These are phyloP conservation scores for Moelleriella libera DNA, from an alignment of 2,329 filamentous ascomycete genomes.

Conservation along the genomic window DNA sequence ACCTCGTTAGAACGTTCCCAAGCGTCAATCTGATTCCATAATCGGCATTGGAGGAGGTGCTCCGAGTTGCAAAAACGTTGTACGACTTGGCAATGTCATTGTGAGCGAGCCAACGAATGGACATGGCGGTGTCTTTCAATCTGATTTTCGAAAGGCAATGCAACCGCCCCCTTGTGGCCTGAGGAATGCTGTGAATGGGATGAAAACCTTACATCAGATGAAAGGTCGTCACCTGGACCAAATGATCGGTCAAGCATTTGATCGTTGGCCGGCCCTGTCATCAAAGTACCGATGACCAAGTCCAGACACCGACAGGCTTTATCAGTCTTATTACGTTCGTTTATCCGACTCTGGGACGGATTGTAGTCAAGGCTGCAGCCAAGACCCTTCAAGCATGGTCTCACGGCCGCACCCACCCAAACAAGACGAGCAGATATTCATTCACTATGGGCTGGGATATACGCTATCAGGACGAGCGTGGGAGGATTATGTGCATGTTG, in stretches of 20 bases:
- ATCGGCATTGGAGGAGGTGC: constrained; percentile 15
- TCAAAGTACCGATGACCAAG: neutral
- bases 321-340: neutral
- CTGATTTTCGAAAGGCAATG: constrained; percentile 6
- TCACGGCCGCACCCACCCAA: too few relatives aligned
- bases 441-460: too few relatives aligned
- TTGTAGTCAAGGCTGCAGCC: too few relatives aligned
- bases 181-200: neutral
- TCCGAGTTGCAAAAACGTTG: constrained; percentile 17
- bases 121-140: constrained; percentile 10
- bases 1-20: constrained; percentile 16
- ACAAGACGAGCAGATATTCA: too few relatives aligned
- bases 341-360: too few relatives aligned
- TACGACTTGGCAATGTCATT: constrained; percentile 16
- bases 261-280: neutral
- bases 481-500: too few relatives aligned
- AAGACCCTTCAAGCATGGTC: too few relatives aligned
- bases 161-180: constrained; percentile 6
- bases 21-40: constrained; percentile 12
- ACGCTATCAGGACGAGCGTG: too few relatives aligned
- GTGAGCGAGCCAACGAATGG: constrained; percentile 5
- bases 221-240: neutral
- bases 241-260: neutral
- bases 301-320: neutral
- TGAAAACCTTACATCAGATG: neutral